Evolutionary conservation across 208 protist genomes (phyloP), one percentile per base, ranked within the genome.

Genomic region (Acanthamoeba castellanii): DNA sequence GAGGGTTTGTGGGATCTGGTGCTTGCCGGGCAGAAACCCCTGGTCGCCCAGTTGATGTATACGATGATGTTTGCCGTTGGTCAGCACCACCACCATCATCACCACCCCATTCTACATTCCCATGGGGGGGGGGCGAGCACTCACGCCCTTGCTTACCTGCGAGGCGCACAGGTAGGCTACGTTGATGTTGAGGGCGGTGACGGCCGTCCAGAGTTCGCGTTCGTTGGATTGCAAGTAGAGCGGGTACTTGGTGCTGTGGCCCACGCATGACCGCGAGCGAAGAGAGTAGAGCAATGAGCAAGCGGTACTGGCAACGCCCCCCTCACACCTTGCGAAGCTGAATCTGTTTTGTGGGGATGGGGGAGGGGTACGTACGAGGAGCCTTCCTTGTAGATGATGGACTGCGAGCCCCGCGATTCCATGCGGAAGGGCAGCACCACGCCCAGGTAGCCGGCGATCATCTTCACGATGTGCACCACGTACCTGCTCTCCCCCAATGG

Each of bases 321-420:
- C n/a, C n/a, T n/a, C n/a, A n/a, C n/a, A n/a, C n/a, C n/a, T n/a
- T n/a, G n/a, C n/a, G n/a, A n/a, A n/a, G n/a, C n/a, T n/a, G n/a
- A n/a, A n/a, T n/a, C n/a, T n/a, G n/a, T n/a, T n/a, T n/a, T n/a
- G n/a, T 45, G 70, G 25, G 34, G 25, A 78, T 30, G 34, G n/a
- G n/a, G n/a, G n/a, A n/a, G 13, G 37, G 9, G 30, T n/a, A 25
- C 6, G 45, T 50, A 68, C 81, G 3, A 37, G 14, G 45, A n/a
- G 34, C 81, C 81, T 37, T 89, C 81, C 30, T 45, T 57, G 81
- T 89, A 89, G 81, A 89, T 89, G 22, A 89, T 14, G n/a, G 81
- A 89, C 81, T 45, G 81, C 7, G 81, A 89, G 8, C 81, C 81
- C 25, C 81, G 52, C 22, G 81, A 89, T 3, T 89, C 81, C 81